Percentiles rank a stretch among this genome's conserved stretches.
Conservation (phyloP, 345 rosid genomes). For the Reutealis trisperma region DNA sequence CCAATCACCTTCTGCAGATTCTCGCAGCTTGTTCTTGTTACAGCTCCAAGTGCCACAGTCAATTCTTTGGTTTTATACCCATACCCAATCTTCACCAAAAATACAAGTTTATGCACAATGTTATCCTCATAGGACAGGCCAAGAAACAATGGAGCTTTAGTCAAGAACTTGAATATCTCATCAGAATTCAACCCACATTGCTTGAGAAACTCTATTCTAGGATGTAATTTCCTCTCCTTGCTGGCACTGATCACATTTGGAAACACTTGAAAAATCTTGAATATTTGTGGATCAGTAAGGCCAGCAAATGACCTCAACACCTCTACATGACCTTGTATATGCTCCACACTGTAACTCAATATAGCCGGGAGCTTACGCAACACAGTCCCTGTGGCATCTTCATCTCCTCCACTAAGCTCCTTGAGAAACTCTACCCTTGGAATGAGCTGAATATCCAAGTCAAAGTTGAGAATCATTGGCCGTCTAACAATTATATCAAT, state of each 20-base stretch:
- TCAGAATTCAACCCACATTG: constrained; percentile 60
- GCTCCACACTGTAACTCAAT: constrained; percentile 54
- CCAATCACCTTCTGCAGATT: constrained; percentile 75
- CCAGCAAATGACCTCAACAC: constrained; percentile 67
- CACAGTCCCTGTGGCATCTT: constrained; percentile 50
- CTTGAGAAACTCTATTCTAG: constrained; percentile 67
- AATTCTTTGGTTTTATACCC: constrained; percentile 58
- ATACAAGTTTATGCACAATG: constrained; percentile 56
- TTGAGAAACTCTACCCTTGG: constrained; percentile 59
- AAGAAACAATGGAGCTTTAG: constrained; percentile 65
- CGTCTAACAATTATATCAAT: constrained; percentile 53
- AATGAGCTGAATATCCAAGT: constrained; percentile 60
- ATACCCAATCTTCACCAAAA: constrained; percentile 72
- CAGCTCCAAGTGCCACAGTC: constrained; percentile 67
- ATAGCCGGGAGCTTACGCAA: constrained; percentile 62
- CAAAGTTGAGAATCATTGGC: constrained; percentile 57
- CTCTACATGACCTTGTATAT: constrained; percentile 56
- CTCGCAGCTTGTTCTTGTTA: constrained; percentile 70
- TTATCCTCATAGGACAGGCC: constrained; percentile 61
- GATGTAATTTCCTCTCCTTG: constrained; percentile 66
- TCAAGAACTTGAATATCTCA: constrained; percentile 70
- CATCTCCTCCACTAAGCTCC: constrained; percentile 69
- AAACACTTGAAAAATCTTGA: constrained; percentile 62
- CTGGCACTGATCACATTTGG: constrained; percentile 65
- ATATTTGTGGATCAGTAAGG: constrained; percentile 53